Evolutionary conservation across 2,329 filamentous ascomycete species (phyloP).

Genomic region (Chaetothyriales sp.): DNA sequence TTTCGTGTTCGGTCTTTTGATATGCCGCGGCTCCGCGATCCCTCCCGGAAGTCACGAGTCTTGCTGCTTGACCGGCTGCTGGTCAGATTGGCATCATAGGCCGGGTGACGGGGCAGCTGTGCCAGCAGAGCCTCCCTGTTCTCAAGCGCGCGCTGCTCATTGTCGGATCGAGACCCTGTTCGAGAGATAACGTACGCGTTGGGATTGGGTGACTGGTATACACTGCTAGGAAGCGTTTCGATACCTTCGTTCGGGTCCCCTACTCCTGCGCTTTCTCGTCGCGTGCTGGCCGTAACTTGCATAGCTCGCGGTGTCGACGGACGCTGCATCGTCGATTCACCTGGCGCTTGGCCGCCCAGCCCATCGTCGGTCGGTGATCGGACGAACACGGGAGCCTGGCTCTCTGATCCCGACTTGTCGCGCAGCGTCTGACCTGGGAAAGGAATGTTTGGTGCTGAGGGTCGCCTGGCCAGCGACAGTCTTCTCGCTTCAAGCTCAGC

Average conservation of each 20-base stretch:
- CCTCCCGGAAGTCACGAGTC: conserved; percentile 27
- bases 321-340: conserved; percentile 51
- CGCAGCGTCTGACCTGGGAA: conserved; percentile 48
- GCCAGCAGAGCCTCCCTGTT: conserved; percentile 5
- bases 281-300: conserved; percentile 44
- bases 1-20: conserved; percentile 17
- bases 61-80: conserved; percentile 30
- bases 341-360: conserved; percentile 24
- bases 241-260: conserved; percentile 42
- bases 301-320: conserved; percentile 85
- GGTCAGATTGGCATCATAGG: conserved; percentile 17
- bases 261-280: conserved; percentile 39
- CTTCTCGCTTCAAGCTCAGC: conserved; percentile 80
- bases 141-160: conserved; percentile 26
- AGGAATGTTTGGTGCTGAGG: conserved; percentile 66
- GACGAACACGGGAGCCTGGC: conserved; percentile 19
- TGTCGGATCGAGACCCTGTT: conserved; percentile 20
- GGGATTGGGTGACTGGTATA: conserved; percentile 24
- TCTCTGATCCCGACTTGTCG: conserved; percentile 26
- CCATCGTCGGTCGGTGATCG: conserved; percentile 32
- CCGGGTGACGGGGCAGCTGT: conserved; percentile 16
- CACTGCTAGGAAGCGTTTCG: conserved; percentile 24
- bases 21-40: conserved; percentile 42
- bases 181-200: background rate
- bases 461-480: conserved; percentile 66